phyloP scores from a whole-genome alignment of 768 basidiomycete genomes.

The Daedaleopsis sinensis region DNA sequence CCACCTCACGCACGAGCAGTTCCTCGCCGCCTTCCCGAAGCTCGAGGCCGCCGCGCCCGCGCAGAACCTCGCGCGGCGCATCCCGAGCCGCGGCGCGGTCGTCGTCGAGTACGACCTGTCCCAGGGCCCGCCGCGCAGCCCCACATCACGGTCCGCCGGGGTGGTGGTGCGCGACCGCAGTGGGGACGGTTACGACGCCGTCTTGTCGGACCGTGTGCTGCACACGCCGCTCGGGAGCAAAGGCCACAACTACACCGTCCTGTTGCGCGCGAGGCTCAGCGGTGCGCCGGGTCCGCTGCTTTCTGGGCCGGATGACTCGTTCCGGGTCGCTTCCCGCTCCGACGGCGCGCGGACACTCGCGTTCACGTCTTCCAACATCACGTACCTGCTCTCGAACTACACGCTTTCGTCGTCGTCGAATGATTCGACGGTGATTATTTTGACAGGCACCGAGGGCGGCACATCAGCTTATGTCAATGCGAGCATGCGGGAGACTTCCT shows the following conservation, averaged over 20 bases:
- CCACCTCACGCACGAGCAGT: constrained; percentile 29
- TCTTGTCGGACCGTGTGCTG: constrained; percentile 15
- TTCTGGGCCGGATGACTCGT: constrained; percentile 22
- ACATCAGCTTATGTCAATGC: constrained; percentile 25
- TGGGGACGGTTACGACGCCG: constrained; percentile 28
- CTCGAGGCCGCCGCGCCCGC: constrained; percentile 26
- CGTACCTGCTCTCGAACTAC: constrained; percentile 24
- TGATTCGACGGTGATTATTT: constrained; percentile 16
- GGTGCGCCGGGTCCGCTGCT: constrained; percentile 19
- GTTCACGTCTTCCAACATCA: constrained; percentile 28
- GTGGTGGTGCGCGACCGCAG: constrained; percentile 18
- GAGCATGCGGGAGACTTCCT: constrained; percentile 24
- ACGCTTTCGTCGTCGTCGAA: constrained; percentile 1
- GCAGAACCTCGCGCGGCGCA: constrained; percentile 28
- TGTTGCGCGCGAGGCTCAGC: constrained; percentile 12
- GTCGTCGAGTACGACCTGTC: constrained; percentile 21
- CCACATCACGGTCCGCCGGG: neutral
- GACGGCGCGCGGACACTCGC: constrained; percentile 22
- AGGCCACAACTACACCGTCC: constrained; percentile 29
- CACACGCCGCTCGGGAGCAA: constrained; percentile 28
- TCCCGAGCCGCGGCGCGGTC: constrained; percentile 22
- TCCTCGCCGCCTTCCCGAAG: constrained; percentile 21
- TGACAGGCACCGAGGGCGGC: constrained; percentile 22
- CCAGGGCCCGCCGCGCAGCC: neutral
- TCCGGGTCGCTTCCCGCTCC: constrained; percentile 10